phyloP scores from a whole-genome alignment of 306 rosid genomes.

The Purshia tridentata region DNA sequence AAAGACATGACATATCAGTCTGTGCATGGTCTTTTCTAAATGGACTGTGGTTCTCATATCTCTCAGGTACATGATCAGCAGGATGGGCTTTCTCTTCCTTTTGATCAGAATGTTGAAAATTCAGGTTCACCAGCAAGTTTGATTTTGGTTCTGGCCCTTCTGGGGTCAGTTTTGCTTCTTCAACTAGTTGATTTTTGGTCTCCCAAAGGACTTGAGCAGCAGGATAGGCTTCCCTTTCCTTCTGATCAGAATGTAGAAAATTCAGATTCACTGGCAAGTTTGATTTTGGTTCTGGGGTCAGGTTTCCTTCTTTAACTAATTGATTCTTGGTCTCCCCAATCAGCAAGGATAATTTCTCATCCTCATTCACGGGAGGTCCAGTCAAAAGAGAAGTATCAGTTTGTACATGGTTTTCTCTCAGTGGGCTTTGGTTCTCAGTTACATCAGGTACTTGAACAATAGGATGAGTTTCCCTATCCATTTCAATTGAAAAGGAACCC shows the following conservation, averaged over 20 bases:
- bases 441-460: slow-evolving; percentile 21
- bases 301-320: slow-evolving; percentile 8
- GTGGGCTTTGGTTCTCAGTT: slow-evolving; percentile 23
- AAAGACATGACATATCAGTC: slow-evolving; percentile 21
- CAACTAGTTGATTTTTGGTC: slow-evolving; percentile 19
- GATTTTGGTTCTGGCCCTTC: slow-evolving; percentile 1
- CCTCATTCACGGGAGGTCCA: not conserved
- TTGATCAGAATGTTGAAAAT: not conserved
- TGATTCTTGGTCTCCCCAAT: slow-evolving; percentile 31
- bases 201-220: slow-evolving; percentile 15
- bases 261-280: slow-evolving; percentile 19
- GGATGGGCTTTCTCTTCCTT: slow-evolving; percentile 5
- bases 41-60: slow-evolving; percentile 24
- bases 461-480: slow-evolving; percentile 1
- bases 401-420: slow-evolving; percentile 18
- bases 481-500: not conserved
- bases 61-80: slow-evolving; percentile 17
- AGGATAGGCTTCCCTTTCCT: not conserved
- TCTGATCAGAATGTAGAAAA: slow-evolving; percentile 9
- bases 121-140: not conserved
- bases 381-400: slow-evolving; percentile 20
- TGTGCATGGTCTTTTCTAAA: slow-evolving; percentile 13
- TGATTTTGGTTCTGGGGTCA: slow-evolving; percentile 21
- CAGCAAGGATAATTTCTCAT: slow-evolving; percentile 3
- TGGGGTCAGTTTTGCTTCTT: not conserved